A percentile compares a stretch with the other conserved stretches of the same genome.
These are phyloP conservation scores for Fusarium albosuccineum DNA, from an alignment of 2,329 filamentous ascomycete genomes.

Conservation along the genomic window DNA sequence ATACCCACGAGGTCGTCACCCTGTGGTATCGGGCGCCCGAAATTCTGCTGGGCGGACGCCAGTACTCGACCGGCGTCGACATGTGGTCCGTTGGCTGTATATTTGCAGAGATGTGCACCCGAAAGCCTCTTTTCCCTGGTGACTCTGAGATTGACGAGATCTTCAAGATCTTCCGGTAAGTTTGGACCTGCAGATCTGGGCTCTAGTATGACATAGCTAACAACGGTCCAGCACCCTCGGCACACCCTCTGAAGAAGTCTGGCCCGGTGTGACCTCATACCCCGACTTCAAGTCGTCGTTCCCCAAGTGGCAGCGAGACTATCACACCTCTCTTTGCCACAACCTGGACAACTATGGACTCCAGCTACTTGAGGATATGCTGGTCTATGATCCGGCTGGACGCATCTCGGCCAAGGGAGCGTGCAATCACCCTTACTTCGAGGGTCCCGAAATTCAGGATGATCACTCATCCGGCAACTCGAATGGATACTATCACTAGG, in stretches of 20 bases:
- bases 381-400: slow-evolving; percentile 88
- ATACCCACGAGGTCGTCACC: slow-evolving; percentile 95
- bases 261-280: slow-evolving; percentile 95
- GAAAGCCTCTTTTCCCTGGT: slow-evolving; percentile 91
- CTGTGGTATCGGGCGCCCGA: slow-evolving; percentile 94
- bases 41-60: slow-evolving; percentile 88
- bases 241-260: slow-evolving; percentile 83
- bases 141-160: slow-evolving; percentile 75
- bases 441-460: slow-evolving; percentile 53
- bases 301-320: slow-evolving; percentile 87
- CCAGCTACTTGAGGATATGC: slow-evolving; percentile 76
- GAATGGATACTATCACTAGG: slow-evolving; percentile 56
- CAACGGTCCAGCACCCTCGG: slow-evolving; percentile 72
- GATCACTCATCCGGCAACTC: slow-evolving; percentile 45
- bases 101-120: slow-evolving; percentile 96
- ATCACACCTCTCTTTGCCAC: slow-evolving; percentile 73
- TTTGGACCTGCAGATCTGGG: neutral
- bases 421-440: slow-evolving; percentile 86
- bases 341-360: slow-evolving; percentile 79
- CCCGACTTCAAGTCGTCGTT: slow-evolving; percentile 94
- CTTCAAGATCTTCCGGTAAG: slow-evolving; percentile 77
- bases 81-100: slow-evolving; percentile 98
- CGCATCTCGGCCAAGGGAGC: slow-evolving; percentile 92
- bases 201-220: slow-evolving; percentile 15
- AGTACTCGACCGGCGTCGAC: slow-evolving; percentile 94